Percentiles rank a stretch among this genome's conserved stretches.
These are phyloP conservation scores for Globisporangium heterothallicum DNA, from an alignment of 352 stramenopile species.

Conservation along the genomic window DNA sequence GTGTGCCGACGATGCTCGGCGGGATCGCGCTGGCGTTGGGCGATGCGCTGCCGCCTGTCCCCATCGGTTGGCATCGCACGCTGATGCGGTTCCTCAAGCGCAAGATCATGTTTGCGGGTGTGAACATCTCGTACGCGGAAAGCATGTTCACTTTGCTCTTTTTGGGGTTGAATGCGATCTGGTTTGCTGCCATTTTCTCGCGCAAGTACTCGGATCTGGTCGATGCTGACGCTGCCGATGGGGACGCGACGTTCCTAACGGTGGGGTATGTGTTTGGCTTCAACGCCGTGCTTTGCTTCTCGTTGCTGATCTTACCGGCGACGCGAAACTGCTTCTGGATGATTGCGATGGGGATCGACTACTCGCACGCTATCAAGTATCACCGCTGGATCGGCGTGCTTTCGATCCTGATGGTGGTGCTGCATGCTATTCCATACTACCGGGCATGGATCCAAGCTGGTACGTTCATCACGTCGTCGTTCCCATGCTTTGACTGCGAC, in stretches of 20 bases:
- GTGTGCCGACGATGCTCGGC: constrained; percentile 67
- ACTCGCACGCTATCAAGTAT: constrained; percentile 85
- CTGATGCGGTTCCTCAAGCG: constrained; percentile 79
- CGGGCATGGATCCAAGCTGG: constrained; percentile 54
- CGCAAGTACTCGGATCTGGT: constrained; percentile 51
- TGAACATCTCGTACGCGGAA: constrained; percentile 81
- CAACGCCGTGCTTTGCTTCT: constrained; percentile 68
- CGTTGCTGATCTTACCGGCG: constrained; percentile 52
- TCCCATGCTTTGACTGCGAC: constrained; percentile 74
- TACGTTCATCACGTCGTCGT: constrained; percentile 41
- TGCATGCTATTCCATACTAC: constrained; percentile 74
- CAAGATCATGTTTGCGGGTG: constrained; percentile 58
- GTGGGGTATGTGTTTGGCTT: constrained; percentile 68
- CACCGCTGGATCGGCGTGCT: constrained; percentile 82
- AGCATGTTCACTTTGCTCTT: constrained; percentile 64
- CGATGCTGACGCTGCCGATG: constrained; percentile 38
- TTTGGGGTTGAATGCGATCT: constrained; percentile 72
- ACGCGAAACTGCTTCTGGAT: constrained; percentile 83
- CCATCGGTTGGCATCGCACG: constrained; percentile 61
- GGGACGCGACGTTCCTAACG: constrained; percentile 34
- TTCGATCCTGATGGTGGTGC: constrained; percentile 54
- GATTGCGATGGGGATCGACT: constrained; percentile 78
- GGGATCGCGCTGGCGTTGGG: constrained; percentile 57
- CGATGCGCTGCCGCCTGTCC: constrained; percentile 64
- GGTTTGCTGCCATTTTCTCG: constrained; percentile 78